Conservation (phyloP, 768 basidiomycete genomes). For the Amylocystis lapponica region DNA sequence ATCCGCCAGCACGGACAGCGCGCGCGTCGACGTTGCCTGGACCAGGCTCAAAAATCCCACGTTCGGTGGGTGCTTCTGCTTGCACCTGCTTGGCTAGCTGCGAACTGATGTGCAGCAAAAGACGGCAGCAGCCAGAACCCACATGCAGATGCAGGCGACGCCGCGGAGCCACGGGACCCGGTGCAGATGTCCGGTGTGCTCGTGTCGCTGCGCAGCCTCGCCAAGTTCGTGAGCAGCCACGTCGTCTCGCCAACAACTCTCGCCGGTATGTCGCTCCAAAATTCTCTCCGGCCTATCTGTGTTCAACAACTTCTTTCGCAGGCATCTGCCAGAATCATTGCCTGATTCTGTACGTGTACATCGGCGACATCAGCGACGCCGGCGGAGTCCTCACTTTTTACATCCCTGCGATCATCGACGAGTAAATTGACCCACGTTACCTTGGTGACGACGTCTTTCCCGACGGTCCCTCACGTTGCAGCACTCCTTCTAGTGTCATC, state of each 20-base stretch:
- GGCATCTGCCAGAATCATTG: conserved; percentile 81
- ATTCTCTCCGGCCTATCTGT: background rate
- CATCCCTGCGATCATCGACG: conserved; percentile 72
- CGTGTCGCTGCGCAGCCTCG: conserved; percentile 67
- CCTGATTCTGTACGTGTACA: conserved; percentile 84
- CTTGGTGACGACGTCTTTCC: background rate
- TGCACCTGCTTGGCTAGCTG: background rate
- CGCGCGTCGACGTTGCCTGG: conserved; percentile 81
- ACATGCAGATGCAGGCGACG: conserved; percentile 28
- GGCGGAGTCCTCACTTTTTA: conserved; percentile 88
- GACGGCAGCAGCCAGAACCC: conserved; percentile 17
- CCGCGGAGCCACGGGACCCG: conserved; percentile 40
- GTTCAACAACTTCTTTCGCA: conserved; percentile 21
- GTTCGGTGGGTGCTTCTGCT: conserved; percentile 29
- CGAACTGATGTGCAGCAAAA: conserved; percentile 7
- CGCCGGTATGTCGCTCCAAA: conserved; percentile 59
- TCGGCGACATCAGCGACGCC: conserved; percentile 71
- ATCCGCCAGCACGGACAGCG: conserved; percentile 62
- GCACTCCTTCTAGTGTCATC: too few species aligned
- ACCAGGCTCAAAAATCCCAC: conserved; percentile 61
- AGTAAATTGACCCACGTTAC: conserved; percentile 15
- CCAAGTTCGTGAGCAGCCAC: conserved; percentile 78
- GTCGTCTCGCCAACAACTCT: conserved; percentile 80
- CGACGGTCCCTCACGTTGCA: too few species aligned
- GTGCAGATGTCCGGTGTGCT: conserved; percentile 58